Percentiles rank a stretch among this genome's conserved stretches.
phyloP scores from a whole-genome alignment of 805 yeast species.

The Lachancea nothofagi region DNA sequence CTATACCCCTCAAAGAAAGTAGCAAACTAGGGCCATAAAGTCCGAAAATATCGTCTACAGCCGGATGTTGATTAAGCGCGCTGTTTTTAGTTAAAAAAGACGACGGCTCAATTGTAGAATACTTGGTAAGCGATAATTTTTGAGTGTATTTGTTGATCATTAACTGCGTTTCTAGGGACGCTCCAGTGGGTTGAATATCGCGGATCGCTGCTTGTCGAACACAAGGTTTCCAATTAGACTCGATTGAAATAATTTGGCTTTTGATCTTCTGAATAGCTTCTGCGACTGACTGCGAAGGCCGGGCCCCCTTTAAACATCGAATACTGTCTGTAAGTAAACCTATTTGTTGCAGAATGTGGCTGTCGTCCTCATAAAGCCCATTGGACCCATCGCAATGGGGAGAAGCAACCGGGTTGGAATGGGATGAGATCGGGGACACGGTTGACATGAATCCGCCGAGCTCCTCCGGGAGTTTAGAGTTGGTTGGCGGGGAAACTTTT shows the following conservation, averaged over 20 bases:
- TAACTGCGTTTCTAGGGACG: constrained; percentile 27
- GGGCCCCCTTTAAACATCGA: neutral
- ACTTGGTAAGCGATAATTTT: constrained; percentile 21
- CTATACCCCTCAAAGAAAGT: constrained; percentile 30
- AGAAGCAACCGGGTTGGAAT: neutral
- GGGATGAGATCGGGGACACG: neutral
- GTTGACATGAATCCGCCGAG: neutral
- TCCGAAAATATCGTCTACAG: constrained; percentile 30
- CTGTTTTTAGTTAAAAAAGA: constrained; percentile 1
- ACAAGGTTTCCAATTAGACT: constrained; percentile 20
- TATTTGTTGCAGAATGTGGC: constrained; percentile 16
- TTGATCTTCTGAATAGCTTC: constrained; percentile 17
- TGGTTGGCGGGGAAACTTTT: constrained; percentile 1
- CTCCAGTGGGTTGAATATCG: constrained; percentile 1
- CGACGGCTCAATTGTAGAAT: constrained; percentile 12
- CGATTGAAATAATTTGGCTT: constrained; percentile 14
- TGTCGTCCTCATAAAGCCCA: constrained; percentile 23
- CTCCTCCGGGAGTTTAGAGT: neutral
- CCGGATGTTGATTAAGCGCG: constrained; percentile 17
- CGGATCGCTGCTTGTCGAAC: constrained; percentile 12
- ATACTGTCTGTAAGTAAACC: constrained; percentile 8
- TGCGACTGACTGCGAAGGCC: neutral
- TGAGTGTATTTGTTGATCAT: constrained; percentile 27
- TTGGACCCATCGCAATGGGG: constrained; percentile 1
- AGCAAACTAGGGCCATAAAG: constrained; percentile 27